These are phyloP conservation scores for Gaertneriomyces sp. DNA, from an alignment of 192 early-diverging fungal genomes.

Conservation along the genomic window DNA sequence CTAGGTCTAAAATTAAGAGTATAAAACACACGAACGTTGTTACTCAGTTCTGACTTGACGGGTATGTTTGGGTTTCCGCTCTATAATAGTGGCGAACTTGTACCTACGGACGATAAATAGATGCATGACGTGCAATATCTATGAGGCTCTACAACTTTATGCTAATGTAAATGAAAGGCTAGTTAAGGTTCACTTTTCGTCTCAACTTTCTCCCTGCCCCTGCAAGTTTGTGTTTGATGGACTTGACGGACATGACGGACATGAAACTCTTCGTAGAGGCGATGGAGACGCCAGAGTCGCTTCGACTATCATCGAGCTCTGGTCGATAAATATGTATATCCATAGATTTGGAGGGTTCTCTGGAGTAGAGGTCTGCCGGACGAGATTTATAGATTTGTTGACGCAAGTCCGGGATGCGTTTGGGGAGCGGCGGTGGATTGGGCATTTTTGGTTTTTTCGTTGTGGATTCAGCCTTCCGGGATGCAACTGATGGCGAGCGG, in stretches of 20 bases:
- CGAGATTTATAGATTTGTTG: neutral
- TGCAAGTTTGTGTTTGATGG: conserved; percentile 6
- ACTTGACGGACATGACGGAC: conserved; percentile 1
- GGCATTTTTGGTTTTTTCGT: neutral
- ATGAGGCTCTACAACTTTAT: too few relatives aligned
- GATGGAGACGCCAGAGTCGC: neutral
- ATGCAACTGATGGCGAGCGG: too few relatives aligned
- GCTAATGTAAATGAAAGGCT: too few relatives aligned
- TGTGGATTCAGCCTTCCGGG: neutral
- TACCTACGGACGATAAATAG: too few relatives aligned
- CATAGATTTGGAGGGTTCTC: neutral
- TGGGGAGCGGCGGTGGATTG: neutral
- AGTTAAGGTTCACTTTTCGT: neutral
- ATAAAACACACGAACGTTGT: too few relatives aligned
- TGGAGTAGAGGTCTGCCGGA: neutral
- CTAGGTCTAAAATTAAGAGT: too few relatives aligned
- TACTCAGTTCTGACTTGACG: too few relatives aligned
- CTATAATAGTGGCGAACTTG: too few relatives aligned
- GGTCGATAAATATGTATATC: neutral
- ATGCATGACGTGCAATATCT: too few relatives aligned
- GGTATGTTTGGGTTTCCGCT: too few relatives aligned
- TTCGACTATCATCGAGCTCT: neutral
- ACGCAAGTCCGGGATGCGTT: neutral
- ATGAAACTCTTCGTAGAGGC: neutral
- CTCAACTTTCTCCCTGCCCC: neutral